Conservation (phyloP, 192 early-diverging fungal species). For the Backusella macrospora region DNA sequence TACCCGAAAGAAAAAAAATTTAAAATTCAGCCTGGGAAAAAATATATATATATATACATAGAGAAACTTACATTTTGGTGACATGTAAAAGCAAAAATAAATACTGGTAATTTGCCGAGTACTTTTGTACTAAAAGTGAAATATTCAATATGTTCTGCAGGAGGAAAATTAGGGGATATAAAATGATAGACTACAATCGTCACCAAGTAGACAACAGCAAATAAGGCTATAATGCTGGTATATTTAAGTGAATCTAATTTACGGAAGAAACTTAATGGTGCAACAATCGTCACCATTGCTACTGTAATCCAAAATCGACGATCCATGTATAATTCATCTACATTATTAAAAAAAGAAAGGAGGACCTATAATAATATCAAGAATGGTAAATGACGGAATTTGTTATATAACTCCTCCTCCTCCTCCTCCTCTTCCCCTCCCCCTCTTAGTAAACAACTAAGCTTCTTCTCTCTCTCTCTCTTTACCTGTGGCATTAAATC, state of each 20-base stretch:
- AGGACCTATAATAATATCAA: conserved; percentile 37
- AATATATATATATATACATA: background rate
- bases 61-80: conserved; percentile 86
- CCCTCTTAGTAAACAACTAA: too few relatives aligned
- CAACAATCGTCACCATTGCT: conserved; percentile 63
- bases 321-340: conserved; percentile 51
- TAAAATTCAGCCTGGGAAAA: background rate
- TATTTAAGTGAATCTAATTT: conserved; percentile 89
- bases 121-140: conserved; percentile 63
- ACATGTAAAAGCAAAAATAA: conserved; percentile 99
- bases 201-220: conserved; percentile 84
- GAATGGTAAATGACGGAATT: background rate
- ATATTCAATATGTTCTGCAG: conserved; percentile 60
- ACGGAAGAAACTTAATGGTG: conserved; percentile 80
- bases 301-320: conserved; percentile 87
- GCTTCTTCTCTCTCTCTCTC: background rate
- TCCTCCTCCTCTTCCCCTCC: background rate
- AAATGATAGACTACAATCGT: conserved; percentile 84
- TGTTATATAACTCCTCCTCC: too few relatives aligned
- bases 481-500: conserved; percentile 84
- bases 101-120: conserved; percentile 86
- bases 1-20: conserved; percentile 35
- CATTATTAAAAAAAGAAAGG: conserved; percentile 13
- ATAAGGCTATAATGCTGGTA: conserved; percentile 85
- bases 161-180: conserved; percentile 56